phyloP scores from a whole-genome alignment of 345 rosid genomes.

The Erysimum cheiranthoides region DNA sequence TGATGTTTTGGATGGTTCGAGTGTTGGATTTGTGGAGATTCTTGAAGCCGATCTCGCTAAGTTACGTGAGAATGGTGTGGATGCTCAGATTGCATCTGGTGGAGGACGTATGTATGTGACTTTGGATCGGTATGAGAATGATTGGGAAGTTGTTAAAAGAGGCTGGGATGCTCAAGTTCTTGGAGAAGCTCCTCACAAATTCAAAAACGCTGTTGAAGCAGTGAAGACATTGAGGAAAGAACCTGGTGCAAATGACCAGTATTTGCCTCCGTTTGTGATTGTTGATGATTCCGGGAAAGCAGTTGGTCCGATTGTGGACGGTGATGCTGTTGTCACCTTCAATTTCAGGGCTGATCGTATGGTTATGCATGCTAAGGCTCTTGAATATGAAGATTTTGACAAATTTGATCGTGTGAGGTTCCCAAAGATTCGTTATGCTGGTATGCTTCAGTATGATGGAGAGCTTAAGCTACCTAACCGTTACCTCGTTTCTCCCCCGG shows the following conservation, averaged over 20 bases:
- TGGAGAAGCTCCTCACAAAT: conserved; percentile 95
- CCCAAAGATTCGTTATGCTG: conserved; percentile 91
- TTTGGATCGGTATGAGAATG: conserved; percentile 98
- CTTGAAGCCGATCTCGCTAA: conserved; percentile 72
- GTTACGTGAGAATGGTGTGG: conserved; percentile 74
- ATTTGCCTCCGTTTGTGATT: conserved; percentile 90
- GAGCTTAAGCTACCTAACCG: conserved; percentile 84
- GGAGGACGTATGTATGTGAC: conserved; percentile 99
- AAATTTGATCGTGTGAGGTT: conserved; percentile 87
- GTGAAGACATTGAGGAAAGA: conserved; percentile 76
- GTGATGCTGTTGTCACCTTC: conserved; percentile 94
- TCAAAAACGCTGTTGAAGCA: conserved; percentile 82
- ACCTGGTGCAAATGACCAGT: conserved; percentile 82
- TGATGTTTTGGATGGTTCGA: conserved; percentile 95
- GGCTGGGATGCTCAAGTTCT: conserved; percentile 99
- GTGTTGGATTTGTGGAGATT: conserved; percentile 83
- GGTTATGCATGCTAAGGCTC: conserved; percentile 95
- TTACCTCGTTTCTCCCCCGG: conserved; percentile 97
- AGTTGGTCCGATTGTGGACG: conserved; percentile 89
- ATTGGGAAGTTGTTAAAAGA: conserved; percentile 90
- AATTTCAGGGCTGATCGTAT: conserved; percentile 98
- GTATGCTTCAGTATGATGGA: conserved; percentile 99
- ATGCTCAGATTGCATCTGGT: conserved; percentile 95
- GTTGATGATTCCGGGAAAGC: conserved; percentile 77
- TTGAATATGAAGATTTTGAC: conserved; percentile 87